Conservation (phyloP, 2,329 filamentous ascomycete genomes). For the Hirsutella minnesotensis region DNA sequence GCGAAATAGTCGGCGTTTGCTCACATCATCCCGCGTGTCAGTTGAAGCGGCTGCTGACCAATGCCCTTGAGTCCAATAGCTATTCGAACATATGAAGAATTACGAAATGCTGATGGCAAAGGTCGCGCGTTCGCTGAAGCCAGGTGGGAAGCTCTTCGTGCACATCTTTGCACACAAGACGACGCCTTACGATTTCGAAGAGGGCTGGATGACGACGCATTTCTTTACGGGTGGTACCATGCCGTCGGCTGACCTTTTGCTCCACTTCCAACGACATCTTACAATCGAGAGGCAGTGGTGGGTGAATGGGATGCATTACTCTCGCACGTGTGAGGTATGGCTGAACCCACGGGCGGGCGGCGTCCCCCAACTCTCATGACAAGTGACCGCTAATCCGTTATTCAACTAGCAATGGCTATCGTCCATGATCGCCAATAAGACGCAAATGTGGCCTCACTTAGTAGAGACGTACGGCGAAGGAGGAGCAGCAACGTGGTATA, state of each 20-base stretch:
- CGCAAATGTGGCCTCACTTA: slow-evolving; percentile 50
- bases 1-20: too few species aligned
- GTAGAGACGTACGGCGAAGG: slow-evolving; percentile 53
- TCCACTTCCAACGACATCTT: slow-evolving; percentile 55
- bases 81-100: slow-evolving; percentile 71
- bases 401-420: slow-evolving; percentile 43
- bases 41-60: neutral
- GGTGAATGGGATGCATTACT: slow-evolving; percentile 58
- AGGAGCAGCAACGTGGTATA: slow-evolving; percentile 49
- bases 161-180: slow-evolving; percentile 55
- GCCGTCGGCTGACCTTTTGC: slow-evolving; percentile 53
- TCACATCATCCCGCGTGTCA: too few species aligned
- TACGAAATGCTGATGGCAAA: slow-evolving; percentile 57
- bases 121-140: slow-evolving; percentile 44
- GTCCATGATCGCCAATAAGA: slow-evolving; percentile 46
- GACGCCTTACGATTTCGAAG: slow-evolving; percentile 59
- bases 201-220: slow-evolving; percentile 62
- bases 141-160: slow-evolving; percentile 55
- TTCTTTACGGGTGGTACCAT: slow-evolving; percentile 67
- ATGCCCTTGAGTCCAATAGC: slow-evolving; percentile 23
- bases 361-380: neutral
- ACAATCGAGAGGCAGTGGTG: slow-evolving; percentile 54
- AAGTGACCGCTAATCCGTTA: neutral
- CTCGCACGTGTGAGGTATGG: slow-evolving; percentile 54
- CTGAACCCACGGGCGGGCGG: neutral